Conservation (phyloP, 169 alveolate species). For the Theileria equi region DNA sequence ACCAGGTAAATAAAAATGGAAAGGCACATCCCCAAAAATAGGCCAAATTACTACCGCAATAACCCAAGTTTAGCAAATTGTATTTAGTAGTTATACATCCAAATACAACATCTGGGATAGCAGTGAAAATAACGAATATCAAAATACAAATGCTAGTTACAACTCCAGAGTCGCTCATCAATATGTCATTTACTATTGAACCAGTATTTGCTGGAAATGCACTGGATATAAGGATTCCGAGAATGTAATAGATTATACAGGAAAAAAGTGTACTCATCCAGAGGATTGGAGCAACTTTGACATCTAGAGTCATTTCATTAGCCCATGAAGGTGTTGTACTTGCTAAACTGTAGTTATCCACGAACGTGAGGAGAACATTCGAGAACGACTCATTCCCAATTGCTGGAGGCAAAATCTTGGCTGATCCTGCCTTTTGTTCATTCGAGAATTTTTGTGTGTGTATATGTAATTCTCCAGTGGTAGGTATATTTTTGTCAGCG, state of each 20-base stretch:
- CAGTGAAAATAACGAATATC: constrained; percentile 65
- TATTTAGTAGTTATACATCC: constrained; percentile 70
- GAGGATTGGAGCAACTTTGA: constrained; percentile 62
- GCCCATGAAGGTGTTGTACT: constrained; percentile 78
- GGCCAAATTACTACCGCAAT: constrained; percentile 49
- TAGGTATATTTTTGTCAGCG: not conserved
- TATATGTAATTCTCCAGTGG: not conserved
- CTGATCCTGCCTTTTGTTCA: constrained; percentile 17
- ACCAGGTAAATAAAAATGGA: constrained; percentile 71
- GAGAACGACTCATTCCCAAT: constrained; percentile 43
- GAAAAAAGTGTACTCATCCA: constrained; percentile 67
- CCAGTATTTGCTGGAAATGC: constrained; percentile 41
- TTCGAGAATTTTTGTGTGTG: not conserved
- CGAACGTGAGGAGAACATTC: constrained; percentile 54
- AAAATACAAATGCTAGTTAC: constrained; percentile 50
- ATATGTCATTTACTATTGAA: constrained; percentile 19
- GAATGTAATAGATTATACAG: constrained; percentile 54
- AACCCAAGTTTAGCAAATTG: constrained; percentile 73
- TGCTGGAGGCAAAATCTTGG: constrained; percentile 42
- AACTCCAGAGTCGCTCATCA: constrained; percentile 60
- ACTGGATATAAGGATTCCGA: constrained; percentile 54
- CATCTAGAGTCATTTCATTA: constrained; percentile 73
- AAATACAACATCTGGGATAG: constrained; percentile 70
- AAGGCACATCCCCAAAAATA: constrained; percentile 66
- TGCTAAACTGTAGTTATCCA: constrained; percentile 70